phyloP scores from a whole-genome alignment of 257 asterid species.

The Fraxinus excelsior region DNA sequence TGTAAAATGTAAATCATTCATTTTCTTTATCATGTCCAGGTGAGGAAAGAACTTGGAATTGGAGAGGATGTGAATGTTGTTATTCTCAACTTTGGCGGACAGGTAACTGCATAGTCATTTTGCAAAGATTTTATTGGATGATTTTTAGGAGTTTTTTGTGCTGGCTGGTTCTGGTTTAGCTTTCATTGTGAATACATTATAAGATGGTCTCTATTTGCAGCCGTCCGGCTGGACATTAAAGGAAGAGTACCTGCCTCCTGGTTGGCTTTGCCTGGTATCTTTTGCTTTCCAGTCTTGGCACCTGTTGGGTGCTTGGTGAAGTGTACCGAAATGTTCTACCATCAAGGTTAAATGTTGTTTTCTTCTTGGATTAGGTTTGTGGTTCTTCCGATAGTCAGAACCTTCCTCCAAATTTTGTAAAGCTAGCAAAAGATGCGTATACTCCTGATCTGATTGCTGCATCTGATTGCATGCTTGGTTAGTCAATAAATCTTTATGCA shows the following conservation, averaged over 20 bases:
- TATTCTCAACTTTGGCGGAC: constrained; percentile 98
- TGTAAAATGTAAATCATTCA: constrained; percentile 11
- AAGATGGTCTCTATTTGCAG: constrained; percentile 44
- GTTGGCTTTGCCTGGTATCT: constrained; percentile 96
- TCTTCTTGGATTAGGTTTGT: constrained; percentile 66
- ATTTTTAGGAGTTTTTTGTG: constrained; percentile 4
- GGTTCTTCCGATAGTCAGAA: constrained; percentile 85
- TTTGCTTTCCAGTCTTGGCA: constrained; percentile 7
- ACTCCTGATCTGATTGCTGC: constrained; percentile 97
- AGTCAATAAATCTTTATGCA: constrained; percentile 26
- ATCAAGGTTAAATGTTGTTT: constrained; percentile 15
- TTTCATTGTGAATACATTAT: constrained; percentile 6
- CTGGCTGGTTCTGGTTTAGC: constrained; percentile 1
- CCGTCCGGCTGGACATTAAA: constrained; percentile 96
- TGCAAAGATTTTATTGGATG: not conserved
- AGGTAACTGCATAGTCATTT: constrained; percentile 49
- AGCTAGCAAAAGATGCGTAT: constrained; percentile 85
- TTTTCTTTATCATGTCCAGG: constrained; percentile 43
- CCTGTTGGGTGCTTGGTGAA: not conserved
- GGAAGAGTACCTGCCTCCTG: constrained; percentile 86
- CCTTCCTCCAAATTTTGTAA: constrained; percentile 83
- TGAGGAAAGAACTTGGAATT: constrained; percentile 83
- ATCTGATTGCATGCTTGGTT: constrained; percentile 99
- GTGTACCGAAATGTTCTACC: constrained; percentile 9
- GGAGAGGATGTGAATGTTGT: constrained; percentile 75